Conservation (phyloP, 495 filamentous ascomycete genomes). For the Talaromyces borbonicus region DNA sequence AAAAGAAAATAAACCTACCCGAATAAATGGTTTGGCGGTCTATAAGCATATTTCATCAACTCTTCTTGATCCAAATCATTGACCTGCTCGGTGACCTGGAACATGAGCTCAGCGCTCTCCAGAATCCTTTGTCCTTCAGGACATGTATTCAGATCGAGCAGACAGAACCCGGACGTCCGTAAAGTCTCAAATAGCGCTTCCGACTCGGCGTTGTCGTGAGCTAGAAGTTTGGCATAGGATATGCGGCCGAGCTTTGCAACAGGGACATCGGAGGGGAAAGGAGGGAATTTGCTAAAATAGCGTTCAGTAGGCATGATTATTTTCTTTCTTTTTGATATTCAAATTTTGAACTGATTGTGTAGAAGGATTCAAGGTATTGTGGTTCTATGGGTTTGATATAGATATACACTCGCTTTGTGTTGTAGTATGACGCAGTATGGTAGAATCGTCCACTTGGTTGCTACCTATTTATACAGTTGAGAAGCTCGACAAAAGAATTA, state of each 20-base stretch:
- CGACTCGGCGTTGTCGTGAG: not conserved
- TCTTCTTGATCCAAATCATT: not conserved
- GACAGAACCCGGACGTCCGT: conserved; percentile 1
- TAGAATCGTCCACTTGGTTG: too few species aligned
- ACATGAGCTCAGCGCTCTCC: not conserved
- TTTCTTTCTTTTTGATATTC: too few species aligned
- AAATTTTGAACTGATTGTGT: too few species aligned
- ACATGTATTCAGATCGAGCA: not conserved
- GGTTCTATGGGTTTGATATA: too few species aligned
- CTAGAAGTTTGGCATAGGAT: not conserved
- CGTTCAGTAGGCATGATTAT: not conserved
- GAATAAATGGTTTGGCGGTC: not conserved
- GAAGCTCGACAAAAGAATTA: too few species aligned
- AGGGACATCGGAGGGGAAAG: conserved; percentile 1
- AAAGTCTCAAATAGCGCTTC: conserved; percentile 1
- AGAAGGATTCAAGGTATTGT: too few species aligned
- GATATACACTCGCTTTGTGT: too few species aligned
- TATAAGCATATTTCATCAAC: not conserved
- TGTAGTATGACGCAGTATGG: too few species aligned
- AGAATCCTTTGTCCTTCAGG: not conserved
- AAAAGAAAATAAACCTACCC: not conserved
- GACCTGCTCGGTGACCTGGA: not conserved
- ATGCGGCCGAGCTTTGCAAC: not conserved
- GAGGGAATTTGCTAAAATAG: not conserved
- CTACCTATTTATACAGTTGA: too few species aligned